Conservation (phyloP, 805 yeast genomes). For the Spathaspora hagerdaliae region DNA sequence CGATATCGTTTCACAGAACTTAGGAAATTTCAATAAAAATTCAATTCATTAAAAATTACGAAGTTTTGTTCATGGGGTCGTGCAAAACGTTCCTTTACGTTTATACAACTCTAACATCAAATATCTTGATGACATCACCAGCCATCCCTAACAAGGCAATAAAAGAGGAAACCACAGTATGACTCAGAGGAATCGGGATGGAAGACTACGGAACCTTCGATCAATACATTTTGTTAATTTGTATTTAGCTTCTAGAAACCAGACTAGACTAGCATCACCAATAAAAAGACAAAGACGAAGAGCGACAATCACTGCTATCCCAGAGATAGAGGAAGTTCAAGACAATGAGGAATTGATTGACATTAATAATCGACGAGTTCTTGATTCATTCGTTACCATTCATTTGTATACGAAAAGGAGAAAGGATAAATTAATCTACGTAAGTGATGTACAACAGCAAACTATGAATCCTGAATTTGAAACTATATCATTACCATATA, state of each 20-base stretch:
- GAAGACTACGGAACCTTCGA: neutral
- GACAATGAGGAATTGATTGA: conserved; percentile 7
- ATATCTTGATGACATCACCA: too few species aligned
- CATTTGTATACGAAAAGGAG: conserved; percentile 11
- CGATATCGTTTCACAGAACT: too few species aligned
- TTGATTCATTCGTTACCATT: conserved; percentile 25
- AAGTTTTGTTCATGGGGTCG: too few species aligned
- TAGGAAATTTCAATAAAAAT: too few species aligned
- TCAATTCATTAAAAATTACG: too few species aligned
- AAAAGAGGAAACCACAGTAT: too few species aligned
- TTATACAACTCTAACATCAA: too few species aligned
- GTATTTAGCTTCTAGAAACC: neutral
- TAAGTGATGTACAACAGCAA: conserved; percentile 25
- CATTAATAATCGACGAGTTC: conserved; percentile 12
- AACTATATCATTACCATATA: conserved; percentile 20
- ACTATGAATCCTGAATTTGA: conserved; percentile 25
- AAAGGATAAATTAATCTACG: conserved; percentile 16
- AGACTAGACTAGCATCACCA: neutral
- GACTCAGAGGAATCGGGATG: neutral
- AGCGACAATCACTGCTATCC: conserved; percentile 1
- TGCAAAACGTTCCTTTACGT: too few species aligned
- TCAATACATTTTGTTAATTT: neutral
- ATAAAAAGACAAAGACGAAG: neutral
- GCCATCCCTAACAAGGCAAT: too few species aligned
- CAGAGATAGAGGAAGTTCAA: neutral